Base-by-base conservation (phyloP, 164 flowering plant genomes). In the Aristolochia fimbriata region DNA sequence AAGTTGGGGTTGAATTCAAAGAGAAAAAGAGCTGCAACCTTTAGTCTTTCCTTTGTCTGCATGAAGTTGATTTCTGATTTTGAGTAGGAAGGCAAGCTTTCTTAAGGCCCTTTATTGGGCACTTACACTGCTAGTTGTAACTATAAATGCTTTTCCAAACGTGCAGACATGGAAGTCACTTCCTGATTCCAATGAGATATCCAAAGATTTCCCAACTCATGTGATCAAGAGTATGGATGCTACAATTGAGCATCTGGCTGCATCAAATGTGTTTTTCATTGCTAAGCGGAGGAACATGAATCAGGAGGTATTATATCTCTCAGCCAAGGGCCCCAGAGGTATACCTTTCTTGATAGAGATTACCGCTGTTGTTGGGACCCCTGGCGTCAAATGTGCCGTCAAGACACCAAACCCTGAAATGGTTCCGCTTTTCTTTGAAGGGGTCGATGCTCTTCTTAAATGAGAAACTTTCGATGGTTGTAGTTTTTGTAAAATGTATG, bases 91-190 rank as follows among this genome's bases (percentile, higher is more conserved):
- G 43, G 43, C 43, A 37, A 10, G 10, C 12, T 3, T 37, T 10
- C 0, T 37, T 7, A 37, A 37, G 43, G 43, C 7, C 4, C 43
- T 37, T 37, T 37, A 6, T 37, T 37, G 43, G 7, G 7, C 43
- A 37, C 10, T 5, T 3, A 37, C 12, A 7, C 8, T 37, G 30
- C 43, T 37, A 37, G 30, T 37, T 37, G 43, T 37, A 37, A 37
- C 43, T 37, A 37, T 3, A 37, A 5, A 37, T 37, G 43, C 10
- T 37, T 37, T 37, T 37, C 43, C 43, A 37, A 22, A 52, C 37
- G 55, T 62, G 65, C 84, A 89, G 99, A 88, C 92, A 60, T 91
- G 99, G 99, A 90, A 89, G 75, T 81, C 95, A 23, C 84, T 93
- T 11, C 99, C 97, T 2, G 97, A 93, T 71, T 73, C 97, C 52